Evolutionary conservation across 1,284 basidiomycete genomes (phyloP).

Genomic region (Marasmius oreades): DNA sequence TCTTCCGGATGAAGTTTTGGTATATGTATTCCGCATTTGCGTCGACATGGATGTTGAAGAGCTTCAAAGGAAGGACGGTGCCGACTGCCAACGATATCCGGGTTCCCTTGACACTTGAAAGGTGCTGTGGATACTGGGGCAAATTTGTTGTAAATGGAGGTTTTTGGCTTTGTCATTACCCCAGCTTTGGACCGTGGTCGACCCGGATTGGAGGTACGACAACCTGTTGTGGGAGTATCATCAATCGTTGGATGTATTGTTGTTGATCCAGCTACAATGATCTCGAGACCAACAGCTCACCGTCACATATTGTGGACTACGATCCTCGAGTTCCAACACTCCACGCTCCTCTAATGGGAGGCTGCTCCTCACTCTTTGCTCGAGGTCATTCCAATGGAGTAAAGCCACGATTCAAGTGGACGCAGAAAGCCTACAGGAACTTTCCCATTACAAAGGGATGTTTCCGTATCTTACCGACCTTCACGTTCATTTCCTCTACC

Average conservation of each 20-base stretch:
- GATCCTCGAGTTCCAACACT: neutral
- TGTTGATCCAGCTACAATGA: neutral
- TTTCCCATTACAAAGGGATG: neutral
- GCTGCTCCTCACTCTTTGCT: neutral
- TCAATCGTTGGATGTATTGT: neutral
- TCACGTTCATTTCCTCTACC: neutral
- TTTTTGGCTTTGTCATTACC: neutral
- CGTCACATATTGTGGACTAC: neutral
- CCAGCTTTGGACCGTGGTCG: neutral
- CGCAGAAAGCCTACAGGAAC: neutral
- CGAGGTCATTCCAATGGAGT: neutral
- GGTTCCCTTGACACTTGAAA: neutral
- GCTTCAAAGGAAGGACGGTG: neutral
- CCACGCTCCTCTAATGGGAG: neutral
- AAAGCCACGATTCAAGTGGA: neutral
- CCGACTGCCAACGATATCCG: neutral
- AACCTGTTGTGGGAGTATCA: neutral
- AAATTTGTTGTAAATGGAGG: neutral
- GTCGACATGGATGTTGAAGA: constrained; percentile 7
- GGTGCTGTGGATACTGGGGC: neutral
- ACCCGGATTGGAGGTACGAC: neutral
- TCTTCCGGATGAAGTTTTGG: neutral
- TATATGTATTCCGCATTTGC: neutral
- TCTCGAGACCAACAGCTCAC: neutral
- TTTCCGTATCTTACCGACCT: neutral